Base-by-base conservation (phyloP, 1,284 basidiomycete genomes). In the Malassezia brasiliensis region DNA sequence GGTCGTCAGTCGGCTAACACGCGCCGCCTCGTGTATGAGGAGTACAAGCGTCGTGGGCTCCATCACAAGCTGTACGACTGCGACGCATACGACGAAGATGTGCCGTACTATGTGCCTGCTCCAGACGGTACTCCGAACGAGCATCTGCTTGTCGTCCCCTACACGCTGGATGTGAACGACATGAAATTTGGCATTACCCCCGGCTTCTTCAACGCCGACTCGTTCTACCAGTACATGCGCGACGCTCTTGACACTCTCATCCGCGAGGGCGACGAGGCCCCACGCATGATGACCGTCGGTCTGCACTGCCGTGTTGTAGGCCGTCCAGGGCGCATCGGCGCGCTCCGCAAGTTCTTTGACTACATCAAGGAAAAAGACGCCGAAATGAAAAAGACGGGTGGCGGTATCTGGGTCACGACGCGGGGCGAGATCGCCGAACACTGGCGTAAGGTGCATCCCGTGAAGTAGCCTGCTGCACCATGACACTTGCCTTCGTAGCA, bases 261-360 rank as follows among this genome's bases (percentile, higher is more conserved):
- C 39, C 56, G 50, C 2, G 77, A 77, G 53, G 74, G 73, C 0
- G 48, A 57, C 25, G 49, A 67, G 6, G 59, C 65, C 15, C 74
- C 76, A 2, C 76, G 76, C 64, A 77, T 78, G 76, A 74, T 78
- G 72, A 68, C 69, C 22, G 60, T 78, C 17, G 76, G 75, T 15
- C 59, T 78, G 31, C 77, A 78, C 56, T 74, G 72, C 46, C 64
- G 77, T 15, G 63, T 78, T 2, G 64, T 77, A 1, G 77, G 77
- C n/a, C 64, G 77, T 25, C 77, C 77, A 0, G 77, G 74, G 0
- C 62, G 77, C 4, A 68, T 77, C 32, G 62, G 69, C 8, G 75
- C 69, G 2, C 54, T 79, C 37, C 71, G 76, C 59, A 64, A 63
- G 30, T 77, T 78, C 57, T 56, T 79, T 15, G 72, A 76, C 44